phyloP scores from a whole-genome alignment of 129 eudicot genomes.

The Smallanthus sonchifolius region DNA sequence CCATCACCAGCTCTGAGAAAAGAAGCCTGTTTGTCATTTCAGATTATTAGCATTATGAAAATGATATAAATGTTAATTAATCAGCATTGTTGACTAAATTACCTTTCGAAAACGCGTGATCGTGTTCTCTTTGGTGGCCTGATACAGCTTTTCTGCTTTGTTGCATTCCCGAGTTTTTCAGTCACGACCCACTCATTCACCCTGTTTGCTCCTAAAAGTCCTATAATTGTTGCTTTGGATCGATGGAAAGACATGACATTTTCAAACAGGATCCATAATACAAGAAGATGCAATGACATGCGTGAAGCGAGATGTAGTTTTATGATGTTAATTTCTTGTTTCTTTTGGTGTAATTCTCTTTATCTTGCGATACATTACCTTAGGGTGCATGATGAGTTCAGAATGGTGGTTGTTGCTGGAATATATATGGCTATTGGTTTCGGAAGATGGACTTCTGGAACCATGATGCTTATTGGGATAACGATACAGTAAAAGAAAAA shows the following conservation, averaged over 20 bases:
- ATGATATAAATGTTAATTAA: background rate
- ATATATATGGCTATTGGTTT: slow-evolving; percentile 58
- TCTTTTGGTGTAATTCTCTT: background rate
- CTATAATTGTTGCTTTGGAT: slow-evolving; percentile 77
- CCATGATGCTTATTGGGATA: slow-evolving; percentile 62
- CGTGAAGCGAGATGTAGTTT: slow-evolving; percentile 11
- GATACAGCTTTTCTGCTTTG: slow-evolving; percentile 34
- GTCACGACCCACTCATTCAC: slow-evolving; percentile 94
- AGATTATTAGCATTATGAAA: slow-evolving; percentile 3
- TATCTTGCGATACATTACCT: slow-evolving; percentile 39
- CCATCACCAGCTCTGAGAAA: slow-evolving; percentile 55
- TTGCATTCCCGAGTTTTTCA: slow-evolving; percentile 67
- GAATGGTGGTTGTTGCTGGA: slow-evolving; percentile 71
- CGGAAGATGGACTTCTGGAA: slow-evolving; percentile 79
- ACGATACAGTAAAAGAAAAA: slow-evolving; percentile 79
- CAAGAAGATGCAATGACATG: slow-evolving; percentile 76
- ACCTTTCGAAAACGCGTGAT: slow-evolving; percentile 55
- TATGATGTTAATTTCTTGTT: background rate
- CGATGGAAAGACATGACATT: slow-evolving; percentile 95
- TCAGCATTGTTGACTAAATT: background rate
- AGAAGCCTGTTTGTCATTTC: slow-evolving; percentile 49
- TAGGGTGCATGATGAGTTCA: slow-evolving; percentile 60
- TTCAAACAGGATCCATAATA: slow-evolving; percentile 88
- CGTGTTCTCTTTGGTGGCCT: slow-evolving; percentile 38
- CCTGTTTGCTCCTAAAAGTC: slow-evolving; percentile 71